Conservation (phyloP, 768 basidiomycete genomes). For the Punctularia strigosozonata region DNA sequence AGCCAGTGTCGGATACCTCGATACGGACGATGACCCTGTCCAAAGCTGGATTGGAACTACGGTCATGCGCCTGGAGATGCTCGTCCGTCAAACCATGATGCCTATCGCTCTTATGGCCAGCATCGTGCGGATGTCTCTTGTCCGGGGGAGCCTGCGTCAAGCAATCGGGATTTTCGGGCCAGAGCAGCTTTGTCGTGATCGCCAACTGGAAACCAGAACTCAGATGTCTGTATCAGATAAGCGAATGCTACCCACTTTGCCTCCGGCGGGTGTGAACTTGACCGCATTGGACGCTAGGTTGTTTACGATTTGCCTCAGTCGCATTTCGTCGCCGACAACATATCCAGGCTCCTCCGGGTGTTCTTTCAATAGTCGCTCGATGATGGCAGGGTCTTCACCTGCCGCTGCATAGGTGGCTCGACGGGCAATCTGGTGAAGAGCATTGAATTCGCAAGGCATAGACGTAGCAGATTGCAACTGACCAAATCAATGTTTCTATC, state of each 20-base stretch:
- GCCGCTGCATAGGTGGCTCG: slow-evolving; percentile 47
- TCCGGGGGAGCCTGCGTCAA: too few relatives aligned
- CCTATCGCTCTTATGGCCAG: not conserved
- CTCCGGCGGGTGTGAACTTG: slow-evolving; percentile 67
- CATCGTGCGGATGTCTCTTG: too few relatives aligned
- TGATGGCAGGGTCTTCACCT: slow-evolving; percentile 33
- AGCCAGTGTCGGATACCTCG: slow-evolving; percentile 71
- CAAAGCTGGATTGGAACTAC: slow-evolving; percentile 25
- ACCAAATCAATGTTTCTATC: slow-evolving; percentile 60
- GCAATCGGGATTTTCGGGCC: too few relatives aligned
- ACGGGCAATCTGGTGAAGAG: slow-evolving; percentile 37
- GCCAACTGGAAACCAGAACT: too few relatives aligned
- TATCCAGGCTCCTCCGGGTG: slow-evolving; percentile 46
- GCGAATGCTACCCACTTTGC: too few relatives aligned
- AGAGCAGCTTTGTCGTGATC: too few relatives aligned
- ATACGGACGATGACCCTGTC: slow-evolving; percentile 72
- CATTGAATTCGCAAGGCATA: not conserved
- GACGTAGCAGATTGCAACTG: too few relatives aligned
- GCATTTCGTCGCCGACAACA: slow-evolving; percentile 77
- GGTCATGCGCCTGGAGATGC: slow-evolving; percentile 38
- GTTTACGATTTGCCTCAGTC: slow-evolving; percentile 70
- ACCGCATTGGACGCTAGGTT: slow-evolving; percentile 80
- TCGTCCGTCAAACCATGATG: slow-evolving; percentile 15
- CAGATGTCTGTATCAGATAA: too few relatives aligned
- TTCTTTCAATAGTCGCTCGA: slow-evolving; percentile 28